Base-by-base conservation (phyloP, 495 filamentous ascomycete genomes). In the Neurospora sp. region DNA sequence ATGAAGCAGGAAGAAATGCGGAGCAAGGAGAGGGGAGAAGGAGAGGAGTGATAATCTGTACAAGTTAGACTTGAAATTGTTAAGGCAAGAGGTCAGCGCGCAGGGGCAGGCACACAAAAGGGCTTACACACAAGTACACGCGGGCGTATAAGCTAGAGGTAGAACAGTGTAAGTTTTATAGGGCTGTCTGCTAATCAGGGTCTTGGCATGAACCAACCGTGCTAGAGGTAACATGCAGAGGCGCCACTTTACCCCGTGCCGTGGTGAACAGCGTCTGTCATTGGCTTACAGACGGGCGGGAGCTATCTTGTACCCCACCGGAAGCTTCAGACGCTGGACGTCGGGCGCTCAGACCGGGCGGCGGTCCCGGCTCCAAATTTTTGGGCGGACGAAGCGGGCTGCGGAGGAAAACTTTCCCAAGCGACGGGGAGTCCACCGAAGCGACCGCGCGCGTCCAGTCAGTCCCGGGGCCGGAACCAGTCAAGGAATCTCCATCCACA, bases 381-480 rank as follows among this genome's bases (percentile, higher is more conserved):
- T 31, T 27, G 54, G 23, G 54, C 23, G 23, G 48, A 1, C 27
- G 54, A 66, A 35, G 54, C 54, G 54, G 54, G 27, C 54, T 31
- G 54, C 27, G 7, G 54, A 62, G 69, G 69, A 76, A 80, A 80
- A 76, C 77, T 79, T 79, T 79, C 71, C 48, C 46, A 66, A 35
- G 54, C 54, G 54, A 35, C 12, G 12, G 54, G 54, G 27, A 62
- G 31, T 66, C 54, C 23, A 62, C 54, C 54, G 54, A 62, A 62
- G 23, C 54, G 27, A 62, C 48, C 23, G 48, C 48, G 48, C 48
- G 48, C 48, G 48, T 27, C 48, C 48, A 59, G 48, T 62, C 54
- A 66, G 14, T 66, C 54, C 54, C 54, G 54, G 54, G 54, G 27
- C 54, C 44, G 44, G 44, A 48, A 48, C n/a, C 44, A 48, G 44